Base-by-base conservation (phyloP, 768 basidiomycete genomes). In the Trametes gibbosa region DNA sequence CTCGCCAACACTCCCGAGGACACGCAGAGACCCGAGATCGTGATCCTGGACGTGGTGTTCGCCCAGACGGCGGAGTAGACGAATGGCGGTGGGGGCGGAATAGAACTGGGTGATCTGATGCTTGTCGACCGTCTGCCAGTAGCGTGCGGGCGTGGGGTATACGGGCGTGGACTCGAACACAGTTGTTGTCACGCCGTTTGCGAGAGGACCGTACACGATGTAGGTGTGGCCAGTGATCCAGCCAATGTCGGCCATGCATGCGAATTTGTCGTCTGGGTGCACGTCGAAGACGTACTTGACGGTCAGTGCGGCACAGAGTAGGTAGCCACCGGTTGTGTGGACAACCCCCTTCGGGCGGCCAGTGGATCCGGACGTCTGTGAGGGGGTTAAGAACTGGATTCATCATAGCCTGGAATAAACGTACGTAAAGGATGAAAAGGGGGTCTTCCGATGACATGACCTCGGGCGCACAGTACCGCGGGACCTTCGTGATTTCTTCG, bases 171-270 rank as follows among this genome's bases (percentile, higher is more conserved):
- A 91, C 75, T 99, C 96, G 75, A 98, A 99, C 56, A 98, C 89
- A 62, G 82, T 87, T 5, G 91, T 93, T n/a, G 86, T 79, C 35
- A 89, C 84, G 42, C 90, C 91, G 64, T 89, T 88, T n/a, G 81
- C 77, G 51, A 98, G 87, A 2, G 96, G 96, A 14, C 96, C 96
- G 73, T 98, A 98, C 64, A 98, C 82, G 69, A 98, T 98, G 77
- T 98, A 92, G 76, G 90, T 91, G 76, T 97, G 94, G 17, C 95
- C 95, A 2, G 96, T 98, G 77, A 98, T 96, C 96, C 96, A 98
- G 67, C 96, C 96, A 52, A 99, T 82, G 70, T 99, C 96, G 57
- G 96, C 96, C 95, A 98, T 95, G 79, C 96, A 98, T 1, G 88
- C 97, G 72, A 95, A 98, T 65, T 82, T 86, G 77, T 98, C 96